These are phyloP conservation scores for Venturia nashicola DNA, from an alignment of 2,329 filamentous ascomycete genomes.

Conservation along the genomic window DNA sequence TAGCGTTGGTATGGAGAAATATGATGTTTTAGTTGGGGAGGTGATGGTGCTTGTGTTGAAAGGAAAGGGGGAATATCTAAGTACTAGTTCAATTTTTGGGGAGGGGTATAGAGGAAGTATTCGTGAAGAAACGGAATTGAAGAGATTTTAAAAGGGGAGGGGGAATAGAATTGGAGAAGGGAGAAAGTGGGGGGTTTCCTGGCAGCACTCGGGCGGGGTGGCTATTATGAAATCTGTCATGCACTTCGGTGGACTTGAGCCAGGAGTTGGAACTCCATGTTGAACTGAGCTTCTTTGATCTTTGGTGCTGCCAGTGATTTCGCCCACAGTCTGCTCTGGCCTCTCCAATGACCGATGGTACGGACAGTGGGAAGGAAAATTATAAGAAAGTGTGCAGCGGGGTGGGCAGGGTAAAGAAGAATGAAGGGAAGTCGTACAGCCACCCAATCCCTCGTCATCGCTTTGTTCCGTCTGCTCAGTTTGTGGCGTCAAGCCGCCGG, in stretches of 20 bases:
- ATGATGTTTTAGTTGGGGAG: not conserved
- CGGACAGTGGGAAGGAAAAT: not conserved
- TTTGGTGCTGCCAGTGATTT: not conserved
- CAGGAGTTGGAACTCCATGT: not conserved
- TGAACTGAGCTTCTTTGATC: not conserved
- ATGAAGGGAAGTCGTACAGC: constrained; percentile 53
- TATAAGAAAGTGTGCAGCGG: not conserved
- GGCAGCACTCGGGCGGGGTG: constrained; percentile 18
- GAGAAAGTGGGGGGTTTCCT: not conserved
- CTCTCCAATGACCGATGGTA: not conserved
- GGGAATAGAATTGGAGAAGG: not conserved
- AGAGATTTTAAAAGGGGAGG: not conserved
- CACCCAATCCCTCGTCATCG: constrained; percentile 81
- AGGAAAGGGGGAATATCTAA: not conserved
- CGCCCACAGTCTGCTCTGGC: not conserved
- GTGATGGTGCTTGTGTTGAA: not conserved
- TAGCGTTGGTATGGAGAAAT: not conserved
- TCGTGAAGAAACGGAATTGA: not conserved
- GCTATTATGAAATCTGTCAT: constrained; percentile 9
- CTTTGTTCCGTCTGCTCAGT: constrained; percentile 50
- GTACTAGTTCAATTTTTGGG: not conserved
- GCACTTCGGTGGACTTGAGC: constrained; percentile 6
- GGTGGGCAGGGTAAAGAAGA: not conserved
- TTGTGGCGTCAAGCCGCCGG: constrained; percentile 46
- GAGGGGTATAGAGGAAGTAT: not conserved